phyloP scores from a whole-genome alignment of 805 yeast genomes.

The Saccharomycopsis sp. region DNA sequence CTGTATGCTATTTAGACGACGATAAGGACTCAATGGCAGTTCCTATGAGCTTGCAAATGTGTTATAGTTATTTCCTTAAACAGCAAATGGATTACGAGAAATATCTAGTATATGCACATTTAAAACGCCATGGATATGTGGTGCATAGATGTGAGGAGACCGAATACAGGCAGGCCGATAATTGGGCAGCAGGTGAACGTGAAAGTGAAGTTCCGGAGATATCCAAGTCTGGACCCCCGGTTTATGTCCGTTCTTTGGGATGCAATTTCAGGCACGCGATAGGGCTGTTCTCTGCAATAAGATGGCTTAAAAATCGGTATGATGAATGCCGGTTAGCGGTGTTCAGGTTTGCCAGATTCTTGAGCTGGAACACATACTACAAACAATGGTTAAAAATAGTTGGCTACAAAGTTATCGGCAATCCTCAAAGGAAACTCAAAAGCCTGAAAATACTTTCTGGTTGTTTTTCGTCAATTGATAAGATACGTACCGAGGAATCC shows the following conservation, averaged over 20 bases:
- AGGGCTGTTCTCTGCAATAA: not conserved
- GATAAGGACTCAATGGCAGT: slow-evolving; percentile 22
- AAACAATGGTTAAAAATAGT: not conserved
- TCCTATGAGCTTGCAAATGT: slow-evolving; percentile 46
- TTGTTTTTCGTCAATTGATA: not conserved
- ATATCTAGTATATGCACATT: slow-evolving; percentile 52
- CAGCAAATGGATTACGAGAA: slow-evolving; percentile 34
- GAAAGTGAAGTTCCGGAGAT: not conserved
- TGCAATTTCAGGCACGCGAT: not conserved
- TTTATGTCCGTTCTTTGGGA: not conserved
- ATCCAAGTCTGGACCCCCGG: not conserved
- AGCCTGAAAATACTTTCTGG: not conserved
- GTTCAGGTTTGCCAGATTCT: slow-evolving; percentile 2
- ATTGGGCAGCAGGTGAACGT: slow-evolving; percentile 20
- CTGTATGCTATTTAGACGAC: slow-evolving; percentile 27
- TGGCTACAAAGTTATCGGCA: slow-evolving; percentile 11
- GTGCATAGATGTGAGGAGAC: slow-evolving; percentile 31
- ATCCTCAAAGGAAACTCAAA: not conserved
- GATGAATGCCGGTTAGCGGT: not conserved
- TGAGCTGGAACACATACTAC: not conserved
- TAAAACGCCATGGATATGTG: slow-evolving; percentile 64
- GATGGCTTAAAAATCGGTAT: not conserved
- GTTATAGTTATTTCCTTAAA: slow-evolving; percentile 41
- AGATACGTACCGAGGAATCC: not conserved
- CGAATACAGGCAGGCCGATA: not conserved